These are phyloP conservation scores for Fusarium illudens DNA, from an alignment of 2,329 filamentous ascomycete species.

Conservation along the genomic window DNA sequence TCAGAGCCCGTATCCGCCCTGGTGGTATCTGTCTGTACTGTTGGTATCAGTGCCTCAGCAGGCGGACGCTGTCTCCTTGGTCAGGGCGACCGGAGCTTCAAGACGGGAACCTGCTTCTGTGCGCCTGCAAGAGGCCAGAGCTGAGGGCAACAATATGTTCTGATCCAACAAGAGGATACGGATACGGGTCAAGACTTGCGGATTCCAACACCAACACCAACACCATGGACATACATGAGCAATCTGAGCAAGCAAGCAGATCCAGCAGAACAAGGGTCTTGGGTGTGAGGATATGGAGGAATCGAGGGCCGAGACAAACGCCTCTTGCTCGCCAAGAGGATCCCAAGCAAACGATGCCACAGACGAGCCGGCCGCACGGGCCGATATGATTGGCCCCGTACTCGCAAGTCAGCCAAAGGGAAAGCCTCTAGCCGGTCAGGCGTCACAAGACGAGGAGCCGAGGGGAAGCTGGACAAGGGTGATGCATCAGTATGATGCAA, in stretches of 20 bases:
- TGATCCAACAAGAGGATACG: not conserved
- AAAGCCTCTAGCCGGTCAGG: slow-evolving; percentile 29
- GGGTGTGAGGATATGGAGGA: slow-evolving; percentile 32
- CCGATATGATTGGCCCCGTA: slow-evolving; percentile 37
- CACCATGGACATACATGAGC: not conserved
- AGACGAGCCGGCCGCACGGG: slow-evolving; percentile 22
- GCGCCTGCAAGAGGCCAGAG: slow-evolving; percentile 1
- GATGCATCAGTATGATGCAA: slow-evolving; percentile 43
- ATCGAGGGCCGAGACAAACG: slow-evolving; percentile 39
- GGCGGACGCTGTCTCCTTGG: not conserved
- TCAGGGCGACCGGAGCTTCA: not conserved
- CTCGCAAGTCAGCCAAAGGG: slow-evolving; percentile 33
- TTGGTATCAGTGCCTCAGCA: not conserved
- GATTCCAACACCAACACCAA: not conserved
- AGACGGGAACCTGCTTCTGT: slow-evolving; percentile 2
- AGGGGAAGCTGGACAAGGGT: slow-evolving; percentile 29
- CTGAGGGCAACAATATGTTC: slow-evolving; percentile 1
- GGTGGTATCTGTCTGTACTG: slow-evolving; percentile 7
- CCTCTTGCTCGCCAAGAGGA: slow-evolving; percentile 38
- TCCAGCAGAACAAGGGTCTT: slow-evolving; percentile 31
- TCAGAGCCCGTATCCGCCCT: slow-evolving; percentile 3
- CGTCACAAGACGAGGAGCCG: slow-evolving; percentile 39
- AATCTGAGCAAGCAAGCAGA: slow-evolving; percentile 17
- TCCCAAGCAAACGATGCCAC: slow-evolving; percentile 20
- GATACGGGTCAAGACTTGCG: slow-evolving; percentile 10